Percentiles rank a stretch among this genome's conserved stretches.
Conservation (phyloP, 768 basidiomycete genomes). For the Boletus edulis region DNA sequence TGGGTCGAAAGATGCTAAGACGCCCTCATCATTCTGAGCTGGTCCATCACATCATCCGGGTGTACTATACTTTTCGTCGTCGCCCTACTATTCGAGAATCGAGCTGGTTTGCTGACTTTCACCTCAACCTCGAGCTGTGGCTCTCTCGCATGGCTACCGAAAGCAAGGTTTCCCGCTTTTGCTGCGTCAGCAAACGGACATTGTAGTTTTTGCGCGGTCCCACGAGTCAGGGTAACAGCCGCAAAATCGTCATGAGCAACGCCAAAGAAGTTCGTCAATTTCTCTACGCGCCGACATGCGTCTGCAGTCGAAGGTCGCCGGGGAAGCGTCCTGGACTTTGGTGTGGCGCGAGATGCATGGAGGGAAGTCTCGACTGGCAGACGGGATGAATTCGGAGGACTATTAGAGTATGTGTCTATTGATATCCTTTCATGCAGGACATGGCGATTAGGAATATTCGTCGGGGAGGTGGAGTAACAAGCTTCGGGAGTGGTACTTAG, state of each 20-base stretch:
- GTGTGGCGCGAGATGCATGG: neutral
- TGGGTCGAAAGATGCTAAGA: neutral
- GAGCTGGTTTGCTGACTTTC: conserved; percentile 33
- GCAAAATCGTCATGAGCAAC: conserved; percentile 6
- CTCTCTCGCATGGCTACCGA: neutral
- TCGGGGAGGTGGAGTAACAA: neutral
- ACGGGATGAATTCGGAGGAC: neutral
- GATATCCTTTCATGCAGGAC: neutral
- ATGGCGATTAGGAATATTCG: neutral
- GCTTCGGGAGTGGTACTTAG: neutral
- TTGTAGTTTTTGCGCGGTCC: neutral
- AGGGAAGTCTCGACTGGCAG: neutral
- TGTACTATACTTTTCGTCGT: conserved; percentile 32
- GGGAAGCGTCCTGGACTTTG: neutral
- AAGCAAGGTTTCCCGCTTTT: conserved; percentile 1
- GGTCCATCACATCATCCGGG: conserved; percentile 41
- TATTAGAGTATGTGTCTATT: neutral
- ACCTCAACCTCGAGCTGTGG: conserved; percentile 36
- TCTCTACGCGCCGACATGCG: conserved; percentile 9
- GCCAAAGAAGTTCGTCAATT: conserved; percentile 17
- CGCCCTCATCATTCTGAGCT: conserved; percentile 43
- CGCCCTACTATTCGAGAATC: conserved; percentile 40
- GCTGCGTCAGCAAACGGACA: neutral
- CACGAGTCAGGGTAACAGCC: neutral
- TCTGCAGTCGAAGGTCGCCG: conserved; percentile 5